Percentiles rank a stretch among this genome's conserved stretches.
Evolutionary conservation across 75 land plant species (phyloP).

Genomic region (Chamaecyparis obtusa): DNA sequence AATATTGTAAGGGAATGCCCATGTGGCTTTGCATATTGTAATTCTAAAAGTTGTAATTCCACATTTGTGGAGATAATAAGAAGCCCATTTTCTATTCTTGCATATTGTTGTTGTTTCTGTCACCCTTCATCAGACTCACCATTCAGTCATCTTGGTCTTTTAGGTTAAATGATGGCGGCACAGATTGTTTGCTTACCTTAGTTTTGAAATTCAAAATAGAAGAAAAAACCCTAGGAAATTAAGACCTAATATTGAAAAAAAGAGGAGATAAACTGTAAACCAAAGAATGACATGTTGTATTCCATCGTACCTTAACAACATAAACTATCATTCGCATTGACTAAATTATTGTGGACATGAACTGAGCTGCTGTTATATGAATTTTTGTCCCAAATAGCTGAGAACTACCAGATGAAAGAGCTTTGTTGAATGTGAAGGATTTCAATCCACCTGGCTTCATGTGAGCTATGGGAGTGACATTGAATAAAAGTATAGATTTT

Average conservation of each 20-base stretch:
- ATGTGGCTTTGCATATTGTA: too few species aligned
- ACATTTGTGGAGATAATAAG: too few species aligned
- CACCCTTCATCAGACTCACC: too few species aligned
- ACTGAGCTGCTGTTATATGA: background rate
- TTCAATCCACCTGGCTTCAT: background rate
- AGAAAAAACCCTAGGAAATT: background rate
- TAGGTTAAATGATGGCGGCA: constrained; percentile 69
- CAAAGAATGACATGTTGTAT: too few species aligned
- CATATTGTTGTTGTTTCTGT: too few species aligned
- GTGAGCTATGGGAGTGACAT: background rate
- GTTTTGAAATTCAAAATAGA: background rate
- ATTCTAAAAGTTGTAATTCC: too few species aligned
- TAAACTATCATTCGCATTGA: background rate
- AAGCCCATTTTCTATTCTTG: too few species aligned
- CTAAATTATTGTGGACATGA: background rate
- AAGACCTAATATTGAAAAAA: background rate
- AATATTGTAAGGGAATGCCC: too few species aligned
- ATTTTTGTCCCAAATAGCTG: background rate
- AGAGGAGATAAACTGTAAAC: background rate
- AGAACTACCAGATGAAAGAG: background rate
- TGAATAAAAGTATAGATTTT: background rate
- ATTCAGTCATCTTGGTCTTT: constrained; percentile 87
- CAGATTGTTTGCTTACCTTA: constrained; percentile 71
- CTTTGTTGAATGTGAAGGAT: background rate
- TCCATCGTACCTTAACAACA: constrained; percentile 9